Evolutionary conservation across 2,329 filamentous ascomycete species (phyloP).

Genomic region (Fusarium globosum): DNA sequence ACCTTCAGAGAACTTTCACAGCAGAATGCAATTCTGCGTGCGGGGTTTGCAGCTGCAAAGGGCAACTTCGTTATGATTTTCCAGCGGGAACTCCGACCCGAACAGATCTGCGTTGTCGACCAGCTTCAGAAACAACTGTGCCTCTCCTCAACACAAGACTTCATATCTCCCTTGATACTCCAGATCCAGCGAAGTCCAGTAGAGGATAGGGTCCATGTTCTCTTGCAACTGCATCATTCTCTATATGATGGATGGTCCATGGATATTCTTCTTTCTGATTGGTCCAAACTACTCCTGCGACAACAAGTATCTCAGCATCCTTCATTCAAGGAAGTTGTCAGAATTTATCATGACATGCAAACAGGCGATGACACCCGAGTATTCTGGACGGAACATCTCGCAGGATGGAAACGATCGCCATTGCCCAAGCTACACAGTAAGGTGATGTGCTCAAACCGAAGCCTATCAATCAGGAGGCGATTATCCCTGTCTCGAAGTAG

Average conservation of each 20-base stretch:
- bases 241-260: constrained; percentile 95
- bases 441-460: constrained; percentile 40
- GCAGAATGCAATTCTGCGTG: constrained; percentile 75
- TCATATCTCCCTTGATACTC: constrained; percentile 70
- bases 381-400: constrained; percentile 78
- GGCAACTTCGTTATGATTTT: constrained; percentile 60
- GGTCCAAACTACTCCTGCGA: constrained; percentile 62
- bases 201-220: constrained; percentile 43
- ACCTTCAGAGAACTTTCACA: constrained; percentile 63
- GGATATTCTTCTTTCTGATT: constrained; percentile 77
- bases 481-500: constrained; percentile 31
- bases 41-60: constrained; percentile 73
- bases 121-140: constrained; percentile 53
- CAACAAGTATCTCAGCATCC: constrained; percentile 54
- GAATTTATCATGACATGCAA: constrained; percentile 55
- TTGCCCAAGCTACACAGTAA: constrained; percentile 63
- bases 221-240: constrained; percentile 80
- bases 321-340: constrained; percentile 70
- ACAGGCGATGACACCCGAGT: constrained; percentile 57
- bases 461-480: constrained; percentile 13
- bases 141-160: constrained; percentile 51
- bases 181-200: constrained; percentile 57
- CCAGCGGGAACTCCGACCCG: constrained; percentile 63
- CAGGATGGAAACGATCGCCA: constrained; percentile 62
- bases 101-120: constrained; percentile 56